These are phyloP conservation scores for Amanita thiersii DNA, from an alignment of 768 basidiomycete species.

Conservation along the genomic window DNA sequence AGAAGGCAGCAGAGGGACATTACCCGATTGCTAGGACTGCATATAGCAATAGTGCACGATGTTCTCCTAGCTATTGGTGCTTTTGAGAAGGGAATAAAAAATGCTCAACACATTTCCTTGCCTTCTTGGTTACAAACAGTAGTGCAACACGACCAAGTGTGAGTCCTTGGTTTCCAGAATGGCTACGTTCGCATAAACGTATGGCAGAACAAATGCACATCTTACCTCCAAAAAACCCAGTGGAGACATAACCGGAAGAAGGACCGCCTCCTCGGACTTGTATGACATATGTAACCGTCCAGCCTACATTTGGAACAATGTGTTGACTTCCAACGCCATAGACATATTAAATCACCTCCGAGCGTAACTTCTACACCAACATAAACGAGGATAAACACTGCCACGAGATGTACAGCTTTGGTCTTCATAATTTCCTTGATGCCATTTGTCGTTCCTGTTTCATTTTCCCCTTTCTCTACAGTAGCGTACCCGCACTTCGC, in stretches of 20 bases:
- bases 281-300: constrained; percentile 57
- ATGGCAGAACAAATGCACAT: too few relatives aligned
- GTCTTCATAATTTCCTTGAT: constrained; percentile 42
- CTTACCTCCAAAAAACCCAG: constrained; percentile 50
- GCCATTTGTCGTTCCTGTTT: constrained; percentile 25
- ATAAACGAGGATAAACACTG: constrained; percentile 57
- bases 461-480: constrained; percentile 25
- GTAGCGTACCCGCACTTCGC: constrained; percentile 40
- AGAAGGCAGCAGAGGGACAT: too few relatives aligned
- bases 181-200: too few relatives aligned
- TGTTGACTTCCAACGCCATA: not conserved
- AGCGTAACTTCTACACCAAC: constrained; percentile 62
- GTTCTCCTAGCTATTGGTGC: too few relatives aligned
- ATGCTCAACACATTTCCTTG: too few relatives aligned
- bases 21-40: constrained; percentile 41
- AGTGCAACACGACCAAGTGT: constrained; percentile 45
- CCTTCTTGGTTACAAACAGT: constrained; percentile 47
- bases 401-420: constrained; percentile 51
- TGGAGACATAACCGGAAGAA: constrained; percentile 42
- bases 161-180: too few relatives aligned
- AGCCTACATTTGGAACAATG: constrained; percentile 29
- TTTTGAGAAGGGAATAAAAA: too few relatives aligned
- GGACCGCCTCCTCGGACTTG: constrained; percentile 26
- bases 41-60: constrained; percentile 43
- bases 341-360: constrained; percentile 26